Evolutionary conservation across 805 yeast species (phyloP).

Genomic region (Candida vartiovaarae): DNA sequence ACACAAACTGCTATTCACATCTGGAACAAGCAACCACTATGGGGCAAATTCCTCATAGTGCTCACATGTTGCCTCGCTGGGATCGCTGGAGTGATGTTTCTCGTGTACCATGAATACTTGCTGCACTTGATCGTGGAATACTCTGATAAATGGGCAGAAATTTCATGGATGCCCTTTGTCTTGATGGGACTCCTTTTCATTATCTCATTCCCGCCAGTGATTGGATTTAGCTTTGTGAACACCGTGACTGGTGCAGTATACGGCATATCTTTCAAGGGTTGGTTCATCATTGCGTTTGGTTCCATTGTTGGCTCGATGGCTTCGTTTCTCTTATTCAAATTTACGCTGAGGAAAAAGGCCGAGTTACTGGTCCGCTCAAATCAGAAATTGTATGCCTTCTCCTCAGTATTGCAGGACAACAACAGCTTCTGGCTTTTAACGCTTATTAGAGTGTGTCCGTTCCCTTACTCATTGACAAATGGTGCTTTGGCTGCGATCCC

Average conservation of each 20-base stretch:
- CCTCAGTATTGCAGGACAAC: conserved; percentile 64
- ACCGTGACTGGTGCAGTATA: conserved; percentile 73
- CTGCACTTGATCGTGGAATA: conserved; percentile 16
- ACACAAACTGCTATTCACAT: conserved; percentile 2
- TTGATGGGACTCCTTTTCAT: conserved; percentile 47
- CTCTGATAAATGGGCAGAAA: conserved; percentile 20
- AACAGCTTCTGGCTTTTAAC: conserved; percentile 61
- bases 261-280: conserved; percentile 69
- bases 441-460: conserved; percentile 78
- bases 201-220: conserved; percentile 85
- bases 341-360: conserved; percentile 51
- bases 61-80: neutral
- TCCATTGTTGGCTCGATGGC: conserved; percentile 66
- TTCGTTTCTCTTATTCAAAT: conserved; percentile 66
- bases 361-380: conserved; percentile 51
- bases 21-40: conserved; percentile 13
- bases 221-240: conserved; percentile 71
- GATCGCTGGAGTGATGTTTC: conserved; percentile 3
- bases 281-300: conserved; percentile 66
- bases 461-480: conserved; percentile 87
- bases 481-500: conserved; percentile 91
- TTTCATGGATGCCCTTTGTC: conserved; percentile 32
- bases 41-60: conserved; percentile 8
- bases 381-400: conserved; percentile 64
- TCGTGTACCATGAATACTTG: conserved; percentile 15